Evolutionary conservation across 2,329 filamentous ascomycete species (phyloP).

Genomic region (Talaromyces piceae): DNA sequence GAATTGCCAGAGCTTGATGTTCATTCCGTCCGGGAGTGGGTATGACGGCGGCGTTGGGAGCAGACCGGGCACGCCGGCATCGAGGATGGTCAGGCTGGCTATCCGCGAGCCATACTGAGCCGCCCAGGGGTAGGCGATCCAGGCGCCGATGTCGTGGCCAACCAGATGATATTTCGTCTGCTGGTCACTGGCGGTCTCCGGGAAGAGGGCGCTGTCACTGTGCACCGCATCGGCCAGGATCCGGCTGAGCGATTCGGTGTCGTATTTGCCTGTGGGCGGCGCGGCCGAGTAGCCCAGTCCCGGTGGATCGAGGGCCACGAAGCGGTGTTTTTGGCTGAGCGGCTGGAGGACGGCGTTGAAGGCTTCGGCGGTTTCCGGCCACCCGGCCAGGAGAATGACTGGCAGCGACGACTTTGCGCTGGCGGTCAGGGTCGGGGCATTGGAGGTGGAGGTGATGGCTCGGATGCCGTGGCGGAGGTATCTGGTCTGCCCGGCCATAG

Average conservation of each 20-base stretch:
- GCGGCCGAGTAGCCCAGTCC: conserved; percentile 18
- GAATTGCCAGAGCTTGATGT: conserved; percentile 21
- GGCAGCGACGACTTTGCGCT: conserved; percentile 13
- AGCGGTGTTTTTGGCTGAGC: conserved; percentile 16
- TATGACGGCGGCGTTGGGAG: conserved; percentile 12
- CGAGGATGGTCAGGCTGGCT: conserved; percentile 18
- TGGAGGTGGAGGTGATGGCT: conserved; percentile 17
- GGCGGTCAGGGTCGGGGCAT: conserved; percentile 17
- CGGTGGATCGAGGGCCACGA: conserved; percentile 19
- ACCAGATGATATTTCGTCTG: conserved; percentile 21
- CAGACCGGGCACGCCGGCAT: conserved; percentile 17
- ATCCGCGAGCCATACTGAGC: conserved; percentile 16
- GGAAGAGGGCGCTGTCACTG: background rate
- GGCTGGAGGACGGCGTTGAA: conserved; percentile 17
- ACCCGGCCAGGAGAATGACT: conserved; percentile 17
- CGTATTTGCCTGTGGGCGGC: conserved; percentile 15
- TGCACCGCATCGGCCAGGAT: conserved; percentile 16
- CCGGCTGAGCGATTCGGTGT: conserved; percentile 18
- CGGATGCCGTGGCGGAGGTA: conserved; percentile 18
- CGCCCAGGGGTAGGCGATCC: conserved; percentile 20
- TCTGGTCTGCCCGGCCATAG: conserved; percentile 13
- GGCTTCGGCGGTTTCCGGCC: conserved; percentile 22
- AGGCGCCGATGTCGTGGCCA: conserved; percentile 22
- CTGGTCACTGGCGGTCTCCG: conserved; percentile 5
- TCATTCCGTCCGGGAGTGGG: conserved; percentile 15